Evolutionary conservation across 2,329 filamentous ascomycete species (phyloP).

Genomic region (Nothomitra cinnamomea): DNA sequence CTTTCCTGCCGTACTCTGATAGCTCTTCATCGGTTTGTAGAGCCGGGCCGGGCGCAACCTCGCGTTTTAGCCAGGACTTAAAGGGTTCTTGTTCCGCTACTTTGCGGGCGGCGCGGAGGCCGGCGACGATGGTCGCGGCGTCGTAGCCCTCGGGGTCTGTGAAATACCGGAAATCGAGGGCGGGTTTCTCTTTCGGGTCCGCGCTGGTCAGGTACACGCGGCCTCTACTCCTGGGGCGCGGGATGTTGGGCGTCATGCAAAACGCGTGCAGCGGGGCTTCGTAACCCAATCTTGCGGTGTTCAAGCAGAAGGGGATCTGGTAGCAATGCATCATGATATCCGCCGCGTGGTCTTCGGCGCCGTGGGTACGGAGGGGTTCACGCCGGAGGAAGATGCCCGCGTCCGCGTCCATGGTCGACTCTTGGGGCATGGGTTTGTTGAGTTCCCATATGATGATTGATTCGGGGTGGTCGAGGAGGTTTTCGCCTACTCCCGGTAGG

Average conservation of each 20-base stretch:
- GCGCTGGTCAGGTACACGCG: constrained; percentile 60
- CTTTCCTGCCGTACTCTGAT: constrained; percentile 63
- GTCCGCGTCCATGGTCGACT: constrained; percentile 85
- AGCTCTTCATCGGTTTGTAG: constrained; percentile 65
- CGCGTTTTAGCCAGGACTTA: constrained; percentile 66
- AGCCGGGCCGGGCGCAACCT: constrained; percentile 60
- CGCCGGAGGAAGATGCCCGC: constrained; percentile 77
- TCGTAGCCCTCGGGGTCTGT: constrained; percentile 76
- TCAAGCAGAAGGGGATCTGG: constrained; percentile 81
- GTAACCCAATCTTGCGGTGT: constrained; percentile 67
- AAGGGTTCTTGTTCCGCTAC: constrained; percentile 62
- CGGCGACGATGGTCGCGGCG: constrained; percentile 61
- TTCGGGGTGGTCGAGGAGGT: constrained; percentile 48
- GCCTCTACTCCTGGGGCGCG: constrained; percentile 61
- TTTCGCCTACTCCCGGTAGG: constrained; percentile 45
- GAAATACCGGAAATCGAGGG: constrained; percentile 80
- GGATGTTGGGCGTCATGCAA: constrained; percentile 89
- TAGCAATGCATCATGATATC: constrained; percentile 97
- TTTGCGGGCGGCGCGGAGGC: constrained; percentile 60
- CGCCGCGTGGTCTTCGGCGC: constrained; percentile 46
- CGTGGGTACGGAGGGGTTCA: constrained; percentile 31
- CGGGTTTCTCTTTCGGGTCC: constrained; percentile 62
- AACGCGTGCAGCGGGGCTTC: constrained; percentile 58
- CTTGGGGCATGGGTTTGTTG: constrained; percentile 57
- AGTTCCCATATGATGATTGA: constrained; percentile 61